Evolutionary conservation across 2,329 filamentous ascomycete species (phyloP).

Genomic region (Sporothrix luriei): DNA sequence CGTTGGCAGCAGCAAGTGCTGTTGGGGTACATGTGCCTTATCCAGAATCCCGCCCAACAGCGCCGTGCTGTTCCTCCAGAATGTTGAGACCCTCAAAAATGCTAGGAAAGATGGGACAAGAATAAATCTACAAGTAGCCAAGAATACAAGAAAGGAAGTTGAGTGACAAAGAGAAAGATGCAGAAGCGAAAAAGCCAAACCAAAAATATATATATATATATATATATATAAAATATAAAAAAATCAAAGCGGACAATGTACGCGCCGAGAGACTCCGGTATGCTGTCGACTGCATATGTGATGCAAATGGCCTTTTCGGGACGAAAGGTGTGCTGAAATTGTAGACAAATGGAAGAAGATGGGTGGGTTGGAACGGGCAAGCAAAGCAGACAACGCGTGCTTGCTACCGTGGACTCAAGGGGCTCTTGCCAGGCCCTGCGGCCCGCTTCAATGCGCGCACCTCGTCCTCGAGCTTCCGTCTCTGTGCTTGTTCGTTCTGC

Average conservation of each 20-base stretch:
- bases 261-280: constrained; percentile 27
- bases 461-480: constrained; percentile 56
- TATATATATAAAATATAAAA: background rate
- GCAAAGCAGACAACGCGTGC: background rate
- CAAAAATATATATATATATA: background rate
- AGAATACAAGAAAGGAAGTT: background rate
- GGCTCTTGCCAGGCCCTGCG: constrained; percentile 49
- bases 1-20: background rate
- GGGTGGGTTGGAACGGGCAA: background rate
- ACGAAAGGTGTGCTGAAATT: background rate
- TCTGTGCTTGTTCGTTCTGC: constrained; percentile 55
- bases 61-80: background rate
- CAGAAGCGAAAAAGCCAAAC: background rate
- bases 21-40: background rate
- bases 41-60: background rate
- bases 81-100: constrained; percentile 8
- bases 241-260: background rate
- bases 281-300: constrained; percentile 17
- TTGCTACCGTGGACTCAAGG: constrained; percentile 47
- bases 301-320: constrained; percentile 12
- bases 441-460: constrained; percentile 49
- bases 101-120: background rate
- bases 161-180: background rate
- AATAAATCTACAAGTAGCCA: constrained; percentile 10
- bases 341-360: background rate